phyloP scores from a whole-genome alignment of 2,329 filamentous ascomycete species.

The Cercospora zeae-maydis region DNA sequence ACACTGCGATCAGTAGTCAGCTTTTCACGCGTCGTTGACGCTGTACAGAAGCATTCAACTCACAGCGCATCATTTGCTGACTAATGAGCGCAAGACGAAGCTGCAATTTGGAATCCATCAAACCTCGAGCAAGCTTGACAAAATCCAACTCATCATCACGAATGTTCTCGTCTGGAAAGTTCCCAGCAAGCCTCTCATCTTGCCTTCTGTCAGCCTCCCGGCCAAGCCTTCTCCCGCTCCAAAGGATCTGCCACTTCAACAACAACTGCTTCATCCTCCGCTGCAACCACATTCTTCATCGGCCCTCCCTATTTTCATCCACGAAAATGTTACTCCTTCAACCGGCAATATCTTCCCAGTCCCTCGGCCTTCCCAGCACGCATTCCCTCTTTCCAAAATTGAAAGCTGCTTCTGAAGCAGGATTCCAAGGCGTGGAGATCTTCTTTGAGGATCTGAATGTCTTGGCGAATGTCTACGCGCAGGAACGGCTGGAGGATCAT shows the following conservation, averaged over 20 bases:
- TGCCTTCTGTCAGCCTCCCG: neutral
- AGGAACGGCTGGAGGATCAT: constrained; percentile 35
- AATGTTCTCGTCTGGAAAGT: neutral
- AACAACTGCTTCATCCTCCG: neutral
- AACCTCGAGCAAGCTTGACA: neutral
- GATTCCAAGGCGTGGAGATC: constrained; percentile 66
- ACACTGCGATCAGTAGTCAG: neutral
- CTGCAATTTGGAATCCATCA: neutral
- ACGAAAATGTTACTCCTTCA: constrained; percentile 50
- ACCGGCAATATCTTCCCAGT: constrained; percentile 71
- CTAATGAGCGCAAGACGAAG: neutral
- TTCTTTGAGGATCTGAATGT: constrained; percentile 72
- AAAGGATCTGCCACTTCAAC: neutral
- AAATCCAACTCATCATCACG: neutral
- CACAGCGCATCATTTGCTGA: neutral
- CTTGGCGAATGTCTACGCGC: constrained; percentile 43
- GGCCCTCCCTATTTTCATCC: neutral
- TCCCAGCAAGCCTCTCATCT: neutral
- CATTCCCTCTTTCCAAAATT: constrained; percentile 68
- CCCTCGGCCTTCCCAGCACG: constrained; percentile 67
- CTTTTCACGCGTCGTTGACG: too few species aligned
- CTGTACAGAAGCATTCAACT: neutral
- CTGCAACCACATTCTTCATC: neutral
- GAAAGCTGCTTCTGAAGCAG: constrained; percentile 60
- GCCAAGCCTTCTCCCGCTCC: neutral